Evolutionary conservation across 2,329 filamentous ascomycete genomes (phyloP), one percentile per base, ranked within the genome.

Genomic region (Madurella fahalii): DNA sequence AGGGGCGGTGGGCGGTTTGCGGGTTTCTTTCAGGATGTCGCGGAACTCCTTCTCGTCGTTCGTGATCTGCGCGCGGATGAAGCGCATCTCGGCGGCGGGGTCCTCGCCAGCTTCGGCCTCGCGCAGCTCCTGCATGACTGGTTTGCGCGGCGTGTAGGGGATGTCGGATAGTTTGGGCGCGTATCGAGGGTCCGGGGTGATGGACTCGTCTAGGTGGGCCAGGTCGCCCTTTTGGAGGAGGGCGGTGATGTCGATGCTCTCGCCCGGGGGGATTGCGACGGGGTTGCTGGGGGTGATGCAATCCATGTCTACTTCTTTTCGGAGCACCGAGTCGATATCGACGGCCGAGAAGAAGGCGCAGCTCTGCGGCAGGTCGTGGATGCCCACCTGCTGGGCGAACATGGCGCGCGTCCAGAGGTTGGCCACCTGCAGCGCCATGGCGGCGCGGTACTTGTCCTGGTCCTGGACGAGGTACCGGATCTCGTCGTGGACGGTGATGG

Each of bases 271-370:
- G 41, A 99, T 97, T 31, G 86, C 78, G 0, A 80, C 78, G 0
- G 81, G 80, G 69, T 99, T 89, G 42, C 88, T 94, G 1, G 94
- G 94, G 0, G 94, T 99, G 42, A 97, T 73, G 68, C 94, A 99
- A 66, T 96, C 89, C 90, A 99, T 95, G 69, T 99, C 88, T 4
- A 99, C 95, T 71, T 99, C 94, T 69, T 99, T 99, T 49, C 94
- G 83, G n/a, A 99, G 78, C 2, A 99, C 92, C 64, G 90, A 86
- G 67, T 99, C 94, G 61, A 99, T 89, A 67, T 99, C 94, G 5
- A 99, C 84, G 3, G 94, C 93, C 1, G 89, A 95, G 72, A 99
- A 99, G 72, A 91, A 99, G 9, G 94, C 94, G 65, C 92, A 96
- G 0, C 88, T 85, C 67, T 97, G 94, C 0, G 95, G 94, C 9